Conservation (phyloP, 78 protist species). For the Speleostelium caveatum region DNA sequence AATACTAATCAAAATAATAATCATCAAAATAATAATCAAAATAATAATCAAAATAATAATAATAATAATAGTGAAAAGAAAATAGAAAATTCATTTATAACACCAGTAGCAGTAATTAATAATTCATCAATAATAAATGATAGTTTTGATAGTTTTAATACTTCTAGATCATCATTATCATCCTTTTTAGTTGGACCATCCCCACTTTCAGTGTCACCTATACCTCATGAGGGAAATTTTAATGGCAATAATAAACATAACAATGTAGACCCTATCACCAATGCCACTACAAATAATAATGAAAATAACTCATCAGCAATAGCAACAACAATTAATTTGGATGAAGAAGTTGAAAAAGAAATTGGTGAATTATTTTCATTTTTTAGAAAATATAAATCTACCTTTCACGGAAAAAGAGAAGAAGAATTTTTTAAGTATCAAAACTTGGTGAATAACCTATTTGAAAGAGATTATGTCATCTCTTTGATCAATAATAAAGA, state of each 20-base stretch:
- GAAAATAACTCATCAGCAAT: slow-evolving; percentile 6
- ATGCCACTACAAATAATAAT: not conserved
- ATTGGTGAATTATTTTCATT: slow-evolving; percentile 41
- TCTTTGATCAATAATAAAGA: slow-evolving; percentile 61
- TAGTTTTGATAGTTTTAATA: not conserved
- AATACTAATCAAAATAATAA: too few relatives aligned
- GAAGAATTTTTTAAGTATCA: slow-evolving; percentile 62
- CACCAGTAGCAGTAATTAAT: not conserved
- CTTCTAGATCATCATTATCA: not conserved
- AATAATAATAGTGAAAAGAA: not conserved
- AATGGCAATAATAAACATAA: not conserved
- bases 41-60: too few relatives aligned
- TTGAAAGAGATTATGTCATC: slow-evolving; percentile 39
- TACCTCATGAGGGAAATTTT: not conserved
- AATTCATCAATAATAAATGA: not conserved
- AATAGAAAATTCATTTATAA: slow-evolving; percentile 7
- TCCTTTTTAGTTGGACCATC: not conserved
- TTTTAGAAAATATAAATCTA: slow-evolving; percentile 52
- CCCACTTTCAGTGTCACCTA: slow-evolving; percentile 18
- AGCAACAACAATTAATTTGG: slow-evolving; percentile 2
- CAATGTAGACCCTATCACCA: not conserved
- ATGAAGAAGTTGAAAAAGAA: slow-evolving; percentile 11
- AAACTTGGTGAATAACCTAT: slow-evolving; percentile 23
- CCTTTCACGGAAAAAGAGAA: slow-evolving; percentile 56
- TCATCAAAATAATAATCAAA: too few relatives aligned